A percentile compares a stretch with the other conserved stretches of the same genome.
These are phyloP conservation scores for Candida sojae DNA, from an alignment of 1,139 yeast genomes.

Conservation along the genomic window DNA sequence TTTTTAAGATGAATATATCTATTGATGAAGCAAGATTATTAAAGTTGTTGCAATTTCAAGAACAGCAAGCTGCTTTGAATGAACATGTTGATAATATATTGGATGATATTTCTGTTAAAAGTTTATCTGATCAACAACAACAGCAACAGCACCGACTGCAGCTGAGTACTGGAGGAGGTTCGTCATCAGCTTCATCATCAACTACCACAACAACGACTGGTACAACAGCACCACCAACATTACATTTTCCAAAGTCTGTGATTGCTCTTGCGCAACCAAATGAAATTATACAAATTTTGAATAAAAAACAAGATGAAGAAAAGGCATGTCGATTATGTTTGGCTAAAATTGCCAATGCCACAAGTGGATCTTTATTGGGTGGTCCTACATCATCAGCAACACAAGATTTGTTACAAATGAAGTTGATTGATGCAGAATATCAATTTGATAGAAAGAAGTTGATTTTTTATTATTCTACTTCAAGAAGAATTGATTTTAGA, in stretches of 20 bases:
- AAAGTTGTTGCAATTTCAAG: slow-evolving; percentile 56
- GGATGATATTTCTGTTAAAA: slow-evolving; percentile 27
- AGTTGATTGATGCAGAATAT: slow-evolving; percentile 78
- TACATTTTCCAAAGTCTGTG: slow-evolving; percentile 73
- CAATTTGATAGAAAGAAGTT: slow-evolving; percentile 94
- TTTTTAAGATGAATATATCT: slow-evolving; percentile 65
- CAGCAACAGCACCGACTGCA: slow-evolving; percentile 3
- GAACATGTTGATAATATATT: slow-evolving; percentile 17
- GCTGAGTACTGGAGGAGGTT: not conserved
- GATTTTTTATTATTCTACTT: slow-evolving; percentile 79
- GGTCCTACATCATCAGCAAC: slow-evolving; percentile 17
- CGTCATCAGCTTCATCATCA: slow-evolving; percentile 6
- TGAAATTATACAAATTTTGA: slow-evolving; percentile 60
- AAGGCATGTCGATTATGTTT: slow-evolving; percentile 66
- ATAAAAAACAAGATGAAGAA: slow-evolving; percentile 69
- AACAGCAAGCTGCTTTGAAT: slow-evolving; percentile 55
- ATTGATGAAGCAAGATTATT: slow-evolving; percentile 63
- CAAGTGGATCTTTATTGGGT: slow-evolving; percentile 15
- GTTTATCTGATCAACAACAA: slow-evolving; percentile 13
- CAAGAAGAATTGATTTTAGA: slow-evolving; percentile 86
- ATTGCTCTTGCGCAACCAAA: slow-evolving; percentile 64
- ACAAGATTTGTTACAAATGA: slow-evolving; percentile 35
- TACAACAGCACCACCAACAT: slow-evolving; percentile 35
- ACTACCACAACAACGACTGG: slow-evolving; percentile 5
- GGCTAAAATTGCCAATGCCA: slow-evolving; percentile 54